phyloP scores from a whole-genome alignment of 140 eudicot species.

The Ambrosia hybrid region DNA sequence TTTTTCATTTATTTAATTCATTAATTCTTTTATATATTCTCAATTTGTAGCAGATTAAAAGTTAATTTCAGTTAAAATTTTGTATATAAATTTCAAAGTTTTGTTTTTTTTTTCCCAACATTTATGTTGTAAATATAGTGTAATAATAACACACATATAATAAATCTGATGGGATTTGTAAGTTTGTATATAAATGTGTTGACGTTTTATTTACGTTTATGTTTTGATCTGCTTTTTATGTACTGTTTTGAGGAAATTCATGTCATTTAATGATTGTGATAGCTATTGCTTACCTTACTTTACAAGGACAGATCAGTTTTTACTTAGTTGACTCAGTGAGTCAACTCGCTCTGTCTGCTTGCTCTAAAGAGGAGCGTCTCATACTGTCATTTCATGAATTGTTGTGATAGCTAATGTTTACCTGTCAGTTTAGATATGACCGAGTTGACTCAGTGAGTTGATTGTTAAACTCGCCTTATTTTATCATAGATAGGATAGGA shows the following conservation, averaged over 20 bases:
- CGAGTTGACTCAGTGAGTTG: slow-evolving; percentile 18
- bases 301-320: slow-evolving; percentile 1
- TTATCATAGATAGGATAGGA: too few relatives aligned
- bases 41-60: too few relatives aligned
- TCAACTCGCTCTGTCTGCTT: not conserved
- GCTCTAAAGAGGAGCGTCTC: not conserved
- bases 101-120: too few relatives aligned
- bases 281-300: slow-evolving; percentile 17
- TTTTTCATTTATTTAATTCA: slow-evolving; percentile 22
- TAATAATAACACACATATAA: too few relatives aligned
- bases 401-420: slow-evolving; percentile 14
- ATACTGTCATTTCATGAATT: not conserved
- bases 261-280: not conserved
- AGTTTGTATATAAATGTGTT: not conserved
- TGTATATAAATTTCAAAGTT: too few relatives aligned
- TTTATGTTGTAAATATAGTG: too few relatives aligned
- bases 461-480: not conserved
- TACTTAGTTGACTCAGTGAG: slow-evolving; percentile 19
- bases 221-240: slow-evolving; percentile 20
- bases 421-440: slow-evolving; percentile 5
- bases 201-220: slow-evolving; percentile 3
- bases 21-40: too few relatives aligned
- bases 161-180: too few relatives aligned
- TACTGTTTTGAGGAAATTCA: not conserved
- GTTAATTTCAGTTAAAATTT: too few relatives aligned